Evolutionary conservation across 1,284 basidiomycete genomes (phyloP), one percentile per base, ranked within the genome.

Genomic region (Abortiporus biennis): DNA sequence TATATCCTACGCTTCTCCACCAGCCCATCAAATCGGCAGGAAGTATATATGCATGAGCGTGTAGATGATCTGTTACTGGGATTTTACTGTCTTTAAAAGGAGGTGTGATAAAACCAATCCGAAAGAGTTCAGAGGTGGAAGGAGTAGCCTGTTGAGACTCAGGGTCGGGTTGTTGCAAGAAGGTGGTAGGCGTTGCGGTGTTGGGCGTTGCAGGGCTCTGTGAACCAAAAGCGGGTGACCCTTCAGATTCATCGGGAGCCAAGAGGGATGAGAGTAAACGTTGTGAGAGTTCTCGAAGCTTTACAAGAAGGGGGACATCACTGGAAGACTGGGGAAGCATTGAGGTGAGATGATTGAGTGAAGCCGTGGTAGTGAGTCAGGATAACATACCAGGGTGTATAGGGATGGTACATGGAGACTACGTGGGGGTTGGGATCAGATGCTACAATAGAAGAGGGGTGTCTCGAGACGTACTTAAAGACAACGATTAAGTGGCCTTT

Each of bases 341-440:
- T n/a, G n/a, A 42, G 11, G 40, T 40, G 5, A 31, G 35, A 35
- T 21, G 4, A 25, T 35, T 13, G 33, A 33, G 15, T 16, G 40
- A 15, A 44, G 23, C 9, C 6, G 20, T 36, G 12, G 22, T 19
- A 29, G n/a, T 17, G 19, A 15, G 2, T 32, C 16, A 38, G 21
- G 40, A 19, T 6, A 12, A 71, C 79, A 44, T 55, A 85, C 82
- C 40, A 87, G 68, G 33, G 69, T 75, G 59, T 85, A 85, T 56
- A 86, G 71, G 50, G 82, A 85, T 17, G 82, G 80, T 42, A 86
- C 80, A 64, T 87, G 83, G 25, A 85, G 67, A 57, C 83, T 86
- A 54, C 19, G 27, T 9, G 27, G n/a, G 16, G 22, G 31, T 29
- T 27, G 43, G 42, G 23, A 16, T 23, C 22, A 27, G 16, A 19